Conservation (phyloP, 2,329 filamentous ascomycete species). For the Cladosporium sp. region DNA sequence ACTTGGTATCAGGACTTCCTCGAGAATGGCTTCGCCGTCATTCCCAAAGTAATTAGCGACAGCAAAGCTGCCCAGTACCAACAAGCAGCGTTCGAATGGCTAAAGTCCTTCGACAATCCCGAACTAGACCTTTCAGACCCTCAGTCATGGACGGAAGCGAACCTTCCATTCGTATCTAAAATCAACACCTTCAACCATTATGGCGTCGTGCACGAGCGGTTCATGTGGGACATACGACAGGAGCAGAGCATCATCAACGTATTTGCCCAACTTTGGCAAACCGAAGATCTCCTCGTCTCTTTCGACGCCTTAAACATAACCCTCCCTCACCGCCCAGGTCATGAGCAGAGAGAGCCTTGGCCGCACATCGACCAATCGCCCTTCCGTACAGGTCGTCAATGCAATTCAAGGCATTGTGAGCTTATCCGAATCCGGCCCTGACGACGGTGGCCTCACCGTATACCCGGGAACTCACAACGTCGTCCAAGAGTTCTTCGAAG, state of each 20-base stretch:
- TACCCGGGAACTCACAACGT: not conserved
- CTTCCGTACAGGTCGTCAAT: not conserved
- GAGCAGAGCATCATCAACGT: conserved; percentile 27
- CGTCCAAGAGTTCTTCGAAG: not conserved
- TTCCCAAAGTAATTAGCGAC: not conserved
- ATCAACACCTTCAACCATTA: conserved; percentile 20
- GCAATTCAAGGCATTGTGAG: not conserved
- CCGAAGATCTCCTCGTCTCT: conserved; percentile 29
- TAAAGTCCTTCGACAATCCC: not conserved
- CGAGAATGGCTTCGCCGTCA: not conserved
- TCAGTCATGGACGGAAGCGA: not conserved
- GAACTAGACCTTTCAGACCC: not conserved
- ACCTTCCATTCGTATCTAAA: not conserved
- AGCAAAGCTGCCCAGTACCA: not conserved
- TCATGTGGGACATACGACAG: conserved; percentile 30
- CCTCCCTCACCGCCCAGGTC: not conserved
- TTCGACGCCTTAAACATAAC: conserved; percentile 13
- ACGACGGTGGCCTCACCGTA: not conserved
- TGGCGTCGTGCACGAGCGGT: conserved; percentile 28
- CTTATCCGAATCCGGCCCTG: not conserved
- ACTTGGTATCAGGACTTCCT: not conserved
- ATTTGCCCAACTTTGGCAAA: conserved; percentile 29
- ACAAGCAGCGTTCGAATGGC: not conserved
- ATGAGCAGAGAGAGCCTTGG: not conserved
- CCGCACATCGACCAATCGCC: not conserved